Conservation (phyloP, 805 yeast genomes). For the Zygosaccharomyces lentus region DNA sequence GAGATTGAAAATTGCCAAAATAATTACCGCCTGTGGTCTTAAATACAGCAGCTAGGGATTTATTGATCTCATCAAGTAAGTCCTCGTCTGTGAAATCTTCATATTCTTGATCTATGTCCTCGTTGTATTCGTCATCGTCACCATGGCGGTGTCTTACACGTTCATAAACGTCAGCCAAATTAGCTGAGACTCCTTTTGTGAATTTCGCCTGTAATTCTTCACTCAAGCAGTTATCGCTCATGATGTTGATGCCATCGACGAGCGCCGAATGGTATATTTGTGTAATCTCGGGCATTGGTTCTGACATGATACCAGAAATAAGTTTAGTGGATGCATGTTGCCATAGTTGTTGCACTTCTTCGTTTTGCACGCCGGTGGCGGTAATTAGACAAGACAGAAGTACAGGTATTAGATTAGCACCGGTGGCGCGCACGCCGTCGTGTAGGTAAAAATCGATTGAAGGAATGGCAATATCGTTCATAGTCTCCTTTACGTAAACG, state of each 20-base stretch:
- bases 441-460: conserved; percentile 87
- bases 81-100: conserved; percentile 88
- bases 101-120: conserved; percentile 78
- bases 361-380: conserved; percentile 47
- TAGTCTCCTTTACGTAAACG: conserved; percentile 75
- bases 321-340: conserved; percentile 61
- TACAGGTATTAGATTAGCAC: conserved; percentile 79
- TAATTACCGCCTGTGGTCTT: conserved; percentile 55
- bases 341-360: conserved; percentile 68
- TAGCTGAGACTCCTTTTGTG: conserved; percentile 54
- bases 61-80: conserved; percentile 77
- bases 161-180: conserved; percentile 61
- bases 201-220: conserved; percentile 52
- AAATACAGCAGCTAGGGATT: conserved; percentile 66
- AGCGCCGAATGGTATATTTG: conserved; percentile 74
- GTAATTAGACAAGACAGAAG: conserved; percentile 58
- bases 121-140: conserved; percentile 81
- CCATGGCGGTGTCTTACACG: conserved; percentile 69
- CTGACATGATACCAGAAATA: conserved; percentile 61
- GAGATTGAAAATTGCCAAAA: conserved; percentile 56
- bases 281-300: conserved; percentile 78
- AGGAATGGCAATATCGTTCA: conserved; percentile 77
- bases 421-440: conserved; percentile 91
- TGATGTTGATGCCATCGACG: conserved; percentile 56
- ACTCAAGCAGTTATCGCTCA: conserved; percentile 62